Evolutionary conservation across 768 basidiomycete genomes (phyloP).

Genomic region (Termitomyces sp.): DNA sequence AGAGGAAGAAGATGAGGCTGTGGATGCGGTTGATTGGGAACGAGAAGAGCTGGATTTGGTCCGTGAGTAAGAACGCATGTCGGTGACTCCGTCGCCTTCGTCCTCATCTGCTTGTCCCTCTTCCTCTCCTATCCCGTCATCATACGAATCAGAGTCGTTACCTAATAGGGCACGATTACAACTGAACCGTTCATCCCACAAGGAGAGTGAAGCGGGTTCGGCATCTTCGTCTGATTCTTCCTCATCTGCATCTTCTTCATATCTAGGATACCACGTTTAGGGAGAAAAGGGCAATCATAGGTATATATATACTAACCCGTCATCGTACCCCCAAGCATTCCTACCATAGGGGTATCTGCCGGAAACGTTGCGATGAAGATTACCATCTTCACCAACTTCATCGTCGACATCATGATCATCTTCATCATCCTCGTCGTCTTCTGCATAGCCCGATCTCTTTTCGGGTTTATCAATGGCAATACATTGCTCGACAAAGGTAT

Average conservation of each 20-base stretch:
- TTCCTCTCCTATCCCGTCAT: conserved; percentile 21
- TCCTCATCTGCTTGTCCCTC: conserved; percentile 24
- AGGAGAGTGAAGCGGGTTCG: conserved; percentile 18
- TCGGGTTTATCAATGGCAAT: conserved; percentile 84
- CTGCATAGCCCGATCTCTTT: conserved; percentile 20
- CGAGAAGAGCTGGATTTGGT: conserved; percentile 21
- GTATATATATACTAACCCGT: conserved; percentile 41
- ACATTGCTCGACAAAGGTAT: conserved; percentile 95
- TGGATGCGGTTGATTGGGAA: conserved; percentile 40
- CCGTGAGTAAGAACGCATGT: conserved; percentile 43
- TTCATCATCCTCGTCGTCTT: conserved; percentile 18
- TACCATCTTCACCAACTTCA: not conserved
- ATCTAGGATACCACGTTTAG: conserved; percentile 28
- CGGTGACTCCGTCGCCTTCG: conserved; percentile 47
- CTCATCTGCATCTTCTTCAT: conserved; percentile 61
- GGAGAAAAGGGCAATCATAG: not conserved
- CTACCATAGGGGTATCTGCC: conserved; percentile 17
- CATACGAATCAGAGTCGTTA: conserved; percentile 35
- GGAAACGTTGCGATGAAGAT: not conserved
- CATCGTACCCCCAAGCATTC: conserved; percentile 46
- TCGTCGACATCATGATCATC: conserved; percentile 13
- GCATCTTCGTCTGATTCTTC: conserved; percentile 49
- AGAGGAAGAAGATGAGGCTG: conserved; percentile 36
- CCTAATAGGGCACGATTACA: conserved; percentile 24
- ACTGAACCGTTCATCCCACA: conserved; percentile 16